Evolutionary conservation across 768 basidiomycete species (phyloP), one percentile per base, ranked within the genome.

Genomic region (Udeniomyces megalosporus): DNA sequence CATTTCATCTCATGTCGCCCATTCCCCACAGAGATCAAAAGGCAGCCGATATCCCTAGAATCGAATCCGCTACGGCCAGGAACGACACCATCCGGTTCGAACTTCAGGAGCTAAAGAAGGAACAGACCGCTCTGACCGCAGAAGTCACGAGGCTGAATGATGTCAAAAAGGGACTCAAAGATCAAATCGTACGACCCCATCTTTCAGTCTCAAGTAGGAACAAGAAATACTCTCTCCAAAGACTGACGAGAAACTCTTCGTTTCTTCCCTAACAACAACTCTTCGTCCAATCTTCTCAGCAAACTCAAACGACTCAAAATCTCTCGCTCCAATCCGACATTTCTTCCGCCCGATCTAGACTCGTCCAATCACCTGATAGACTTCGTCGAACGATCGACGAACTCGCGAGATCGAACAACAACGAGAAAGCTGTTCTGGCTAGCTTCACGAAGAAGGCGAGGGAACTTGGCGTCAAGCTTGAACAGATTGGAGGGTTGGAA

Each of bases 321-420:
- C 80, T 80, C 42, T 8, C 56, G 4, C 55, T 63, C 28, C 28
- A 35, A 20, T 75, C 79, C 46, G 83, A 86, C 61, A 76, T 87
- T 66, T 74, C 75, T 14, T 80, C 83, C 47, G 82, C 82, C 0
- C 78, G 81, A 54, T 76, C 81, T 31, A 82, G 89, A 29, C 84
- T 95, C 66, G 89, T 95, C 3, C 87, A 90, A 71, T 90, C 88
- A 0, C 91, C 91, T 0, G 91, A 93, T 51, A 80, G 90, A 49
- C 85, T 93, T 67, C 86, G 84, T 70, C 81, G 83, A 55, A 85
- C 82, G 47, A 93, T 93, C 68, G 74, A 78, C 12, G 77, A 80
- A n/a, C 88, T 93, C 85, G 78, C 80, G 2, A 70, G 75, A 6
- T 82, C 80, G 0, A 81, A 82, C 0, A 71, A 79, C 20, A 84